Evolutionary conservation across 23 red algal genomes (phyloP).

Genomic region (Gracilaria caudata): DNA sequence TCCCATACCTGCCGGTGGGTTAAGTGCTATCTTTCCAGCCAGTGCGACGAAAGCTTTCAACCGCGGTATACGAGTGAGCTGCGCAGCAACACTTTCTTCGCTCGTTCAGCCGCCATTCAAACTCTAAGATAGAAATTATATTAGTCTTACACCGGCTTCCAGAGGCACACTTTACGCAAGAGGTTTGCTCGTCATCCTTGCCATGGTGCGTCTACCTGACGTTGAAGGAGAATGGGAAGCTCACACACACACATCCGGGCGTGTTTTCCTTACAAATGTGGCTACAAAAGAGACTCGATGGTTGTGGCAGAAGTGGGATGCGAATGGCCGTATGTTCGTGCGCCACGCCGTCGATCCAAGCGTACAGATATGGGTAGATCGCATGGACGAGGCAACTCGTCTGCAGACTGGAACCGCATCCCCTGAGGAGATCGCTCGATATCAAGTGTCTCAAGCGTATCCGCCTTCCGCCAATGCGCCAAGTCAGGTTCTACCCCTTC

Average conservation of each 20-base stretch:
- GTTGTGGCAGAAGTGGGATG: constrained; percentile 74
- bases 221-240: constrained; percentile 42
- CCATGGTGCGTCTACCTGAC: constrained; percentile 59
- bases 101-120: background rate
- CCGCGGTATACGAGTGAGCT: too few relatives aligned
- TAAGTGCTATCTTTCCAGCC: too few relatives aligned
- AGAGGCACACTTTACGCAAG: background rate
- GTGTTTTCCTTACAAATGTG: constrained; percentile 57
- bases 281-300: constrained; percentile 52
- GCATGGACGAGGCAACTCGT: constrained; percentile 23
- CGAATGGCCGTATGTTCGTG: constrained; percentile 66
- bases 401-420: constrained; percentile 47
- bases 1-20: too few relatives aligned
- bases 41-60: too few relatives aligned
- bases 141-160: background rate
- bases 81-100: too few relatives aligned
- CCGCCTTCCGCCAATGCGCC: background rate
- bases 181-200: background rate
- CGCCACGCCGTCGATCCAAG: constrained; percentile 43
- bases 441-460: background rate
- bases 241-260: constrained; percentile 56
- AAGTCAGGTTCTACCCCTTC: background rate
- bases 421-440: constrained; percentile 21
- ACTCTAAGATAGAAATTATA: background rate
- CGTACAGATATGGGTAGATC: constrained; percentile 55